Percentiles rank a stretch among this genome's conserved stretches.
Conservation (phyloP, 768 basidiomycete species). For the Podaxis rugospora region DNA sequence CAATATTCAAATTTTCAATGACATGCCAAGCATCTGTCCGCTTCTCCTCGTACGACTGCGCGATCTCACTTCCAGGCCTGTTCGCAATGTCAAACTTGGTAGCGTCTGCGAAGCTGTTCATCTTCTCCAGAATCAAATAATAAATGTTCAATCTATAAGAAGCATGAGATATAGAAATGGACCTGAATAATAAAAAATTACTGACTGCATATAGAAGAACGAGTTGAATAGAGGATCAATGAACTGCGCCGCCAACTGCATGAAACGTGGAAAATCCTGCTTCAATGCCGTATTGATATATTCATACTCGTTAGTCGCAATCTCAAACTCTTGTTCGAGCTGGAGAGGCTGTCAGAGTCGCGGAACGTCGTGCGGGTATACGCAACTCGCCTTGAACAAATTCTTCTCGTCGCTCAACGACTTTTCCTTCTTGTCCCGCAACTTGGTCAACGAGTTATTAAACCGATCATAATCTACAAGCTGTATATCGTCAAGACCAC, state of each 20-base stretch:
- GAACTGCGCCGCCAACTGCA: slow-evolving; percentile 81
- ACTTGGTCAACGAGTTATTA: slow-evolving; percentile 93
- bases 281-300: slow-evolving; percentile 89
- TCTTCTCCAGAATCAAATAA: slow-evolving; percentile 92
- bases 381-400: slow-evolving; percentile 74
- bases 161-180: not conserved
- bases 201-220: slow-evolving; percentile 99
- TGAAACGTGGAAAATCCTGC: slow-evolving; percentile 90
- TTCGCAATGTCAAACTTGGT: slow-evolving; percentile 73
- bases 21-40: slow-evolving; percentile 78
- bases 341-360: slow-evolving; percentile 26
- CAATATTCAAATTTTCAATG: slow-evolving; percentile 77
- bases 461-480: slow-evolving; percentile 92
- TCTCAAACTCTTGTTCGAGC: slow-evolving; percentile 96
- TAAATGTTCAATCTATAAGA: slow-evolving; percentile 80
- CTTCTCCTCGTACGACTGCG: slow-evolving; percentile 69
- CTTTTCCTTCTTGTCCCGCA: slow-evolving; percentile 99
- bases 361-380: not conserved
- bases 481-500: slow-evolving; percentile 28
- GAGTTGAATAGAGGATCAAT: slow-evolving; percentile 98
- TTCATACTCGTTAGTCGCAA: slow-evolving; percentile 89
- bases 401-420: slow-evolving; percentile 95
- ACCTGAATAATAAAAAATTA: slow-evolving; percentile 16
- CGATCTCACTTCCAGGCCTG: slow-evolving; percentile 64
- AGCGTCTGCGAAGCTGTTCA: slow-evolving; percentile 79